phyloP scores from a whole-genome alignment of 1,284 basidiomycete species.

The Apiotrichum montevideense region DNA sequence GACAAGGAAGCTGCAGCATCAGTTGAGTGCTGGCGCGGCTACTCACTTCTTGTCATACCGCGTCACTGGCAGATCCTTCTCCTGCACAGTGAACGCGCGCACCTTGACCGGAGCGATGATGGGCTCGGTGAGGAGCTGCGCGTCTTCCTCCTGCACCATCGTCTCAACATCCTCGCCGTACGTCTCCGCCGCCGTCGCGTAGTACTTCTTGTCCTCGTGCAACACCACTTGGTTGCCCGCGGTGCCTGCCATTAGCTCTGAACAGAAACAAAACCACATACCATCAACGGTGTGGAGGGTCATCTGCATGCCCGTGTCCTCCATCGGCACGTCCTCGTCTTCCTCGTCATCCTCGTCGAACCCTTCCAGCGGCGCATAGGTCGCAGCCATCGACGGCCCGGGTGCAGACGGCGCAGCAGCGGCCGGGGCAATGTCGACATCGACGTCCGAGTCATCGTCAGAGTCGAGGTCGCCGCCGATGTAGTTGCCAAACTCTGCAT shows the following conservation, averaged over 20 bases:
- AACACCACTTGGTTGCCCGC: conserved; percentile 72
- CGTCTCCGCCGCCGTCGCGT: conserved; percentile 83
- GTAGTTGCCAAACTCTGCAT: conserved; percentile 76
- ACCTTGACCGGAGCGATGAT: conserved; percentile 93
- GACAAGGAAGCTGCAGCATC: conserved; percentile 67
- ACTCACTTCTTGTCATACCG: conserved; percentile 87
- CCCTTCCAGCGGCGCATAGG: conserved; percentile 45
- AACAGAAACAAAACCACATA: background rate
- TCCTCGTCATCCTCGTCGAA: conserved; percentile 44
- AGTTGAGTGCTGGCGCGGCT: background rate
- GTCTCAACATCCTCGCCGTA: conserved; percentile 95
- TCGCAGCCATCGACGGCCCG: conserved; percentile 26
- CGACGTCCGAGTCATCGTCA: conserved; percentile 58
- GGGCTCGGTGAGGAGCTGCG: conserved; percentile 89
- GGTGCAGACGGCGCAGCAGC: conserved; percentile 24
- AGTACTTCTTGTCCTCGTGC: conserved; percentile 98
- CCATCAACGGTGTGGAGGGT: conserved; percentile 43
- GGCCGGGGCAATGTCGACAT: conserved; percentile 18
- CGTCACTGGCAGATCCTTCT: conserved; percentile 87
- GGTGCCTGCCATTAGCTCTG: conserved; percentile 21
- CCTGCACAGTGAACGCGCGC: conserved; percentile 83
- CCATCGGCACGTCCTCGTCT: conserved; percentile 35
- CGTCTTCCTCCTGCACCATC: conserved; percentile 96
- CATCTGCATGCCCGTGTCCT: conserved; percentile 37
- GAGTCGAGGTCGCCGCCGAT: conserved; percentile 88